Evolutionary conservation across 345 rosid species (phyloP).

Genomic region (Euphorbia lathyris): DNA sequence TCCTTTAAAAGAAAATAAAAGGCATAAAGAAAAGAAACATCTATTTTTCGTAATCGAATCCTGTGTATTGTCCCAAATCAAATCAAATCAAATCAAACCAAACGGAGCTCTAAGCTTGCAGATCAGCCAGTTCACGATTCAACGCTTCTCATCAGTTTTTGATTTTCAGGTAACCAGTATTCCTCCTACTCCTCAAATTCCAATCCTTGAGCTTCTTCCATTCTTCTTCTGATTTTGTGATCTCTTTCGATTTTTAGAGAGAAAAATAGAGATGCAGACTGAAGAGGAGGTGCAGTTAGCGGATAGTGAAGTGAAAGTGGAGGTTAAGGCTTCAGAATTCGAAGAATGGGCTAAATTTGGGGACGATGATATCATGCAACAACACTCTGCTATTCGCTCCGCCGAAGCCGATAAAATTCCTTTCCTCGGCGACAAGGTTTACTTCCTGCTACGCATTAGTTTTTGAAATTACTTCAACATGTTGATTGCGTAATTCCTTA

Average conservation of each 20-base stretch:
- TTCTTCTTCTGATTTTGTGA: no score
- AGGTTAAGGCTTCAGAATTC: neutral
- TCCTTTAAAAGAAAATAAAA: no score
- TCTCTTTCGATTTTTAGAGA: no score
- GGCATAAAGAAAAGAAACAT: no score
- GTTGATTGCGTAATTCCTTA: no score
- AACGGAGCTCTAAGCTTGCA: no score
- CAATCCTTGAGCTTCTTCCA: no score
- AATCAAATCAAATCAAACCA: neutral
- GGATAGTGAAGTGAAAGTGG: neutral
- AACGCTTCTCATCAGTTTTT: neutral
- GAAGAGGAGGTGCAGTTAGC: constrained; percentile 4
- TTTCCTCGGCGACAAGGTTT: constrained; percentile 85
- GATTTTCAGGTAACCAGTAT: constrained; percentile 2
- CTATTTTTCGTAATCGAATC: no score
- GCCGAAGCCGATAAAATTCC: constrained; percentile 44
- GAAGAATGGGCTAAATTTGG: constrained; percentile 21
- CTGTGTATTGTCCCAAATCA: no score
- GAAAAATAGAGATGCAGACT: constrained; percentile 27
- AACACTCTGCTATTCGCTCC: constrained; percentile 28
- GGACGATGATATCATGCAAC: constrained; percentile 54
- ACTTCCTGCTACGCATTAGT: no score
- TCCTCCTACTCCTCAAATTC: no score
- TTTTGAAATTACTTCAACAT: neutral
- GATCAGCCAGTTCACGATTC: neutral